Conservation (phyloP, 2,329 filamentous ascomycete species). For the Mycosphaerella sp. region DNA sequence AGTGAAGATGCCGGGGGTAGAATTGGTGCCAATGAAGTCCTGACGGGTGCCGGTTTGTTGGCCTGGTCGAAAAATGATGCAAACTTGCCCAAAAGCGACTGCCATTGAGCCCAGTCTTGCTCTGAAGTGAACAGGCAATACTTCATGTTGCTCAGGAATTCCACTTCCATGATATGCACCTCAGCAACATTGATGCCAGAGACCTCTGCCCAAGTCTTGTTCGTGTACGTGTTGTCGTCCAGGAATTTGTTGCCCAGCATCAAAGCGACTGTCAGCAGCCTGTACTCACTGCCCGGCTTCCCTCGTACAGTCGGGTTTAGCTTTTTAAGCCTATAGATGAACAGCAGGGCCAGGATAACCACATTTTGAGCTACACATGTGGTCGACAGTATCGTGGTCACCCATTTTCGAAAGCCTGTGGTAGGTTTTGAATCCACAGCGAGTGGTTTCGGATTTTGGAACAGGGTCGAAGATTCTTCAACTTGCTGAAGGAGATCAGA, state of each 20-base stretch:
- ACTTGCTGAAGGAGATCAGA: constrained; percentile 70
- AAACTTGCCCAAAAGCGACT: constrained; percentile 74
- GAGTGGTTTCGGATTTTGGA: constrained; percentile 46
- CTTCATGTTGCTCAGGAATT: constrained; percentile 97
- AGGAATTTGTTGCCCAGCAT: constrained; percentile 99
- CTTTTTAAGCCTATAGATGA: constrained; percentile 88
- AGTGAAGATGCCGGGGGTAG: constrained; percentile 46
- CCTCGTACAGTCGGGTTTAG: constrained; percentile 85
- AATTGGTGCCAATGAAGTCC: constrained; percentile 30
- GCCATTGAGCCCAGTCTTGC: constrained; percentile 81
- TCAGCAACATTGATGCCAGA: constrained; percentile 89
- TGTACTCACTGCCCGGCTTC: constrained; percentile 86
- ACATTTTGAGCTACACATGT: constrained; percentile 97
- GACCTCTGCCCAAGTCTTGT: constrained; percentile 99
- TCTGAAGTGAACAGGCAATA: constrained; percentile 86
- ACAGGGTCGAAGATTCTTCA: constrained; percentile 45
- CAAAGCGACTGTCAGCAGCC: constrained; percentile 83
- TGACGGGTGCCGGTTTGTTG: constrained; percentile 35
- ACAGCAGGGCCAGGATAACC: constrained; percentile 78
- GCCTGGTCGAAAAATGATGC: constrained; percentile 74
- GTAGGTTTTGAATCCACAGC: constrained; percentile 68
- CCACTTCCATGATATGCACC: constrained; percentile 99
- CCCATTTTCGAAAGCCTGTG: constrained; percentile 85
- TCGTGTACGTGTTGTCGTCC: constrained; percentile 98
- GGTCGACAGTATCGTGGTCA: constrained; percentile 79